Evolutionary conservation across 768 basidiomycete genomes (phyloP).

Genomic region (Cystobasidium onofrii): DNA sequence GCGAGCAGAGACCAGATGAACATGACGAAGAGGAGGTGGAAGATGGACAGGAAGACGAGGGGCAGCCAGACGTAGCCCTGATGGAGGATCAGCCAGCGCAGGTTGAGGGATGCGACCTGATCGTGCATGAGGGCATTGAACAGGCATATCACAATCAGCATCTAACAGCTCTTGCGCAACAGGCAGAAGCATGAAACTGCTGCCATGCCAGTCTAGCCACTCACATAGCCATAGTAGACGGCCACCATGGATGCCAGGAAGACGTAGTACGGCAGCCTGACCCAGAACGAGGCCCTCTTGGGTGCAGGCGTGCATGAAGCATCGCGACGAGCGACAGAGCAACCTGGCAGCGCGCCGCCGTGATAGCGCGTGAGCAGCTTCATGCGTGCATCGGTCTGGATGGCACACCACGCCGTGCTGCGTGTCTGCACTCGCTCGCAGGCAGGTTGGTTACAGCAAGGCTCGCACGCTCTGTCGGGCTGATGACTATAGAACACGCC

Average conservation of each 20-base stretch:
- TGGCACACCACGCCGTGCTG: neutral
- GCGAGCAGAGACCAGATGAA: conserved; percentile 6
- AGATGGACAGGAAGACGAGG: conserved; percentile 1
- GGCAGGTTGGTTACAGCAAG: neutral
- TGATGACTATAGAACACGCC: too few relatives aligned
- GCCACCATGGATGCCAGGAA: neutral
- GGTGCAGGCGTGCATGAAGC: neutral
- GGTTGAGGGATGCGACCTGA: conserved; percentile 22
- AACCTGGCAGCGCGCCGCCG: neutral
- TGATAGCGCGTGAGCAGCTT: conserved; percentile 8
- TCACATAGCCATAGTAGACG: conserved; percentile 27
- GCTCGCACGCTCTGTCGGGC: too few relatives aligned
- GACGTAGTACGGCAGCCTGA: conserved; percentile 19
- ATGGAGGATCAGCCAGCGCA: conserved; percentile 19
- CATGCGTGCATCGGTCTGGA: conserved; percentile 1
- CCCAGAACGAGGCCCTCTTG: conserved; percentile 13
- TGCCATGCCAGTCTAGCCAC: too few relatives aligned
- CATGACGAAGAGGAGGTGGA: conserved; percentile 21
- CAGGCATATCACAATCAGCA: too few relatives aligned
- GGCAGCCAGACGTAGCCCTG: neutral
- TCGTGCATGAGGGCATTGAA: too few relatives aligned
- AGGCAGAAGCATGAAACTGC: neutral
- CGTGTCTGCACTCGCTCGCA: too few relatives aligned
- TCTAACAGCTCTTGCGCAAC: too few relatives aligned
- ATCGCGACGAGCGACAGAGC: neutral